phyloP scores from a whole-genome alignment of 257 asterid species.

The Ajuga chamaepitys region DNA sequence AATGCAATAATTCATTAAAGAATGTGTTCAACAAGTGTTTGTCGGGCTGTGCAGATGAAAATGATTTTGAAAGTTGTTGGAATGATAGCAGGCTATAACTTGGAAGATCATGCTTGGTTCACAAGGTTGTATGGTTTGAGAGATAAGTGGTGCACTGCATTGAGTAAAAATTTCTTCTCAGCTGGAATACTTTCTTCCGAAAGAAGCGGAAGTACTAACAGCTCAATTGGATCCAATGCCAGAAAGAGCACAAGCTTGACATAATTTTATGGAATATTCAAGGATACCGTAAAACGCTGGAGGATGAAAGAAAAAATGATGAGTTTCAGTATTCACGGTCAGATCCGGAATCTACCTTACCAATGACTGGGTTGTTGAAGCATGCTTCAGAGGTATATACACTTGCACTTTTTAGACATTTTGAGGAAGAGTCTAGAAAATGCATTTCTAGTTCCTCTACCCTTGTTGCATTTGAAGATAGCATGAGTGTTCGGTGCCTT shows the following conservation, averaged over 20 bases:
- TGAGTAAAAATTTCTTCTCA: neutral
- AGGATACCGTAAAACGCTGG: neutral
- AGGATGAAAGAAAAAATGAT: neutral
- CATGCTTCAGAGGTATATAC: constrained; percentile 2
- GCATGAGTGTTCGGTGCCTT: too few relatives aligned
- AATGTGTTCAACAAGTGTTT: neutral
- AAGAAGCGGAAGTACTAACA: neutral
- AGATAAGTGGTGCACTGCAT: neutral
- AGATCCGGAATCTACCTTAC: neutral
- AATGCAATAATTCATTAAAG: neutral
- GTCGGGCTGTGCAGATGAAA: neutral
- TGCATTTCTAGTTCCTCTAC: neutral
- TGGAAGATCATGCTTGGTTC: neutral
- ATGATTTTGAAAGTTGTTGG: neutral
- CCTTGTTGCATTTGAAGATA: neutral
- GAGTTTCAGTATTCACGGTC: neutral
- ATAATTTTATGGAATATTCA: neutral
- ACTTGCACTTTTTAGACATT: neutral
- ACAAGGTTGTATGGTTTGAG: neutral
- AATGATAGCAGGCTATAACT: neutral
- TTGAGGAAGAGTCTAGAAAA: neutral
- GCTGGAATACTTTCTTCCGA: neutral
- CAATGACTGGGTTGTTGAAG: neutral
- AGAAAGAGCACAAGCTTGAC: neutral
- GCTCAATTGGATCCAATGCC: neutral